Evolutionary conservation across 305 asterid genomes (phyloP).

Genomic region (Plantago lanceolata): DNA sequence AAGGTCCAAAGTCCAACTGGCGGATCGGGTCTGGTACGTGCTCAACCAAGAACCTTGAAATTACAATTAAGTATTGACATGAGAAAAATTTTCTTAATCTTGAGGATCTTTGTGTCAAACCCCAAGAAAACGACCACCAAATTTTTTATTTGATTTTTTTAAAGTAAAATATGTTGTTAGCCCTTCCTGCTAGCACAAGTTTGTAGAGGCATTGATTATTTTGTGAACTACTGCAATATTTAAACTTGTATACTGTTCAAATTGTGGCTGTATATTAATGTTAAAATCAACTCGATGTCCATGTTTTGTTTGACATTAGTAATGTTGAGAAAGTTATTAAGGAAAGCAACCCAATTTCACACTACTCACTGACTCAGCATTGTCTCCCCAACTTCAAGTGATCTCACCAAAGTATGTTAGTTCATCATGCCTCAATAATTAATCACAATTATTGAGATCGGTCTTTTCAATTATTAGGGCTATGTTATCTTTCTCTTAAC

Average conservation of each 20-base stretch:
- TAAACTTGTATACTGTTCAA: constrained; percentile 6
- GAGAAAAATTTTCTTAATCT: background rate
- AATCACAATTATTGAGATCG: background rate
- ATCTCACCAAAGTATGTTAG: background rate
- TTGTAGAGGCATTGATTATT: too few species aligned
- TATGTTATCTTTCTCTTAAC: too few species aligned
- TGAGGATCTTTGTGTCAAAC: background rate
- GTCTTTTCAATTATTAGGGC: too few species aligned
- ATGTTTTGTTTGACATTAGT: background rate
- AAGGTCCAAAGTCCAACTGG: too few species aligned
- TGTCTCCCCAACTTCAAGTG: background rate
- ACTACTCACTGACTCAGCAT: constrained; percentile 13
- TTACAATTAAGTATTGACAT: background rate
- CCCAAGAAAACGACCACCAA: background rate
- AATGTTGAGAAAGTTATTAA: constrained; percentile 2
- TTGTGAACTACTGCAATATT: too few species aligned
- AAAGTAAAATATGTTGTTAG: background rate
- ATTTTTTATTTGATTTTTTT: background rate
- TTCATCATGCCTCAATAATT: background rate
- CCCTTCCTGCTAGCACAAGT: too few species aligned
- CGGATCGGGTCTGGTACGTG: too few species aligned
- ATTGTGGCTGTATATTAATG: constrained; percentile 15
- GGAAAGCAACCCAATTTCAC: constrained; percentile 5
- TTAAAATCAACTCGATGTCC: background rate
- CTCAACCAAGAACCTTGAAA: too few species aligned